Percentiles rank a stretch among this genome's conserved stretches.
phyloP scores from a whole-genome alignment of 768 basidiomycete genomes.

The Naematelia aurantialba region DNA sequence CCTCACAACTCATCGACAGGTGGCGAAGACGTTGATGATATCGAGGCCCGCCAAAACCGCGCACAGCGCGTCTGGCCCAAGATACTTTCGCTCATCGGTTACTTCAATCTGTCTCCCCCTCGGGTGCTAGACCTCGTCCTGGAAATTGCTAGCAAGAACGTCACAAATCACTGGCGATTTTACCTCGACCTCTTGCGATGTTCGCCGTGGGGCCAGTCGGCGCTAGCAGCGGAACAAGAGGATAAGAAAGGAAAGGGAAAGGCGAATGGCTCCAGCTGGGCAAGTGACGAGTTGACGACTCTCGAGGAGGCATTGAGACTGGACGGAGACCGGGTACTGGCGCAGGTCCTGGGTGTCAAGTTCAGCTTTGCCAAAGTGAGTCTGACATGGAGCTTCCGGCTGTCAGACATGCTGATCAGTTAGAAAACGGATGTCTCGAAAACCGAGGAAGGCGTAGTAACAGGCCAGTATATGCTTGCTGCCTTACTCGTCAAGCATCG shows the following conservation, averaged over 20 bases:
- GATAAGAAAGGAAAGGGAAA: conserved; percentile 47
- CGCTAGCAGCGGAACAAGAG: conserved; percentile 20
- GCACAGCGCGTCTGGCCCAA: conserved; percentile 43
- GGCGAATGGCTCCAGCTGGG: conserved; percentile 32
- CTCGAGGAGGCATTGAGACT: conserved; percentile 46
- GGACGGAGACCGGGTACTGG: conserved; percentile 43
- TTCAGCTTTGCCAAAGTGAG: conserved; percentile 82
- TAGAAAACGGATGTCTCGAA: background rate
- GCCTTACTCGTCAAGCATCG: conserved; percentile 87
- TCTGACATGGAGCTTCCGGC: background rate
- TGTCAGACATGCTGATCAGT: background rate
- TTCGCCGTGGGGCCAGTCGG: conserved; percentile 68
- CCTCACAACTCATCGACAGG: conserved; percentile 8
- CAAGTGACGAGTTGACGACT: conserved; percentile 26
- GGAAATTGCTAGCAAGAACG: conserved; percentile 78
- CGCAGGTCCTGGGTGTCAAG: conserved; percentile 97
- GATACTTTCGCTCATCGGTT: conserved; percentile 58
- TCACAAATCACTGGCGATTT: conserved; percentile 78
- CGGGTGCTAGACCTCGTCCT: conserved; percentile 88
- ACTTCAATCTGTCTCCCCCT: conserved; percentile 94
- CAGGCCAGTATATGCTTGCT: conserved; percentile 57
- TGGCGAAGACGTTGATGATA: conserved; percentile 13
- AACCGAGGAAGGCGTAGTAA: background rate
- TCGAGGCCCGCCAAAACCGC: conserved; percentile 11
- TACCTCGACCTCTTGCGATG: conserved; percentile 79